Percentiles rank a stretch among this genome's conserved stretches.
phyloP scores from a whole-genome alignment of 2,329 filamentous ascomycete species.

The Ophiostoma pallidulum region DNA sequence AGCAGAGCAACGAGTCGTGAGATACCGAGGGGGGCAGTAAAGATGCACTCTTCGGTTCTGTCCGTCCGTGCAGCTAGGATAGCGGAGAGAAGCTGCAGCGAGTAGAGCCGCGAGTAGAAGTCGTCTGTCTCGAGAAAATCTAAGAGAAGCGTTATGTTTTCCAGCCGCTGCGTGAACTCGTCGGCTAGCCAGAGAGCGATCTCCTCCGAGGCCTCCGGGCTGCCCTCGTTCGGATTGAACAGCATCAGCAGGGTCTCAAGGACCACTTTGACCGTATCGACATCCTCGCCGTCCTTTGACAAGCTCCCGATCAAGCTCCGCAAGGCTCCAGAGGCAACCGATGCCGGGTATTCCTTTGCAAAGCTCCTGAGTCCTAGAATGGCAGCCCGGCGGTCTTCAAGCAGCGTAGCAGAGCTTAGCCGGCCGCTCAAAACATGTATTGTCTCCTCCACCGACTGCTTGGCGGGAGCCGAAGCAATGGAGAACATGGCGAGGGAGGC shows the following conservation, averaged over 20 bases:
- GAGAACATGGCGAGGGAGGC: conserved; percentile 43
- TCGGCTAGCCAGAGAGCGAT: conserved; percentile 94
- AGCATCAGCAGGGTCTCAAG: conserved; percentile 93
- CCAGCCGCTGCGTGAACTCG: conserved; percentile 94
- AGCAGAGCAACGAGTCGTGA: conserved; percentile 75
- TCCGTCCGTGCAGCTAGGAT: conserved; percentile 81
- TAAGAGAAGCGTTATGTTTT: conserved; percentile 86
- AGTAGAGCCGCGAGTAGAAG: conserved; percentile 86
- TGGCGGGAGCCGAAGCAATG: conserved; percentile 67
- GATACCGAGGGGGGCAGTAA: conserved; percentile 80
- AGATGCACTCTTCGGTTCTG: conserved; percentile 87
- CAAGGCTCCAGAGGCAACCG: conserved; percentile 87
- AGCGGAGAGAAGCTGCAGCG: conserved; percentile 77
- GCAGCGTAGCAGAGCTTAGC: conserved; percentile 76
- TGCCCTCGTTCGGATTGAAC: conserved; percentile 62
- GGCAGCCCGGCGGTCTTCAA: conserved; percentile 89
- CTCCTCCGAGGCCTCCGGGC: conserved; percentile 89
- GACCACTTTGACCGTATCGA: conserved; percentile 91
- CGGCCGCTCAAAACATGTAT: conserved; percentile 84
- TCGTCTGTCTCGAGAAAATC: conserved; percentile 80
- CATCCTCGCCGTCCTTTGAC: conserved; percentile 81
- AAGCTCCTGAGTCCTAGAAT: conserved; percentile 92
- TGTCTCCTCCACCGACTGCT: conserved; percentile 91
- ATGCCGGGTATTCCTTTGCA: conserved; percentile 91
- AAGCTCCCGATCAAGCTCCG: conserved; percentile 78